Evolutionary conservation across 75 land plant genomes (phyloP).

Genomic region (Cryptomeria japonica): DNA sequence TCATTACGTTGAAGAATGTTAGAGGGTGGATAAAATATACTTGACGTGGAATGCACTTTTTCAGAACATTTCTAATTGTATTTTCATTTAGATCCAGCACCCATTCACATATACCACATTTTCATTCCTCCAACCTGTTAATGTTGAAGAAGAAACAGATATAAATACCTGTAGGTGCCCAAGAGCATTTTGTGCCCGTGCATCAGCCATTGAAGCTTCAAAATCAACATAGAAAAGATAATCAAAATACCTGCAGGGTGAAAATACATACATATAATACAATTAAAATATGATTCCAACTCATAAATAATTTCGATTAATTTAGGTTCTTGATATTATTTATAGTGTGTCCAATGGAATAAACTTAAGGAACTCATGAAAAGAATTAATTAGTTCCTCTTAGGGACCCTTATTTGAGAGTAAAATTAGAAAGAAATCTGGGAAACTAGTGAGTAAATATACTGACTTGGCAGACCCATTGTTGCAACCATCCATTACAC

Average conservation of each 20-base stretch:
- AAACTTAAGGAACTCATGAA: neutral
- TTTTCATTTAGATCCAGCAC: neutral
- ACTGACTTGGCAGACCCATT: slow-evolving; percentile 42
- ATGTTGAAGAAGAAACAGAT: slow-evolving; percentile 2
- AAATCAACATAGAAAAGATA: slow-evolving; percentile 96
- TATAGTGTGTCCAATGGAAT: neutral
- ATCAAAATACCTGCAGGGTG: slow-evolving; percentile 71
- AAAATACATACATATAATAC: neutral
- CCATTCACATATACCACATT: neutral
- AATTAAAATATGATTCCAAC: slow-evolving; percentile 5
- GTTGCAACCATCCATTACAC: slow-evolving; percentile 49
- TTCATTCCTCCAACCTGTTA: neutral
- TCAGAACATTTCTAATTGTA: neutral
- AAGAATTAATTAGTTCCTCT: neutral
- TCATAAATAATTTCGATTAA: neutral
- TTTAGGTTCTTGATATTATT: neutral
- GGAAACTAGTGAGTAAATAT: neutral
- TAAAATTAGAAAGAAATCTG: neutral
- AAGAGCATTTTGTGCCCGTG: slow-evolving; percentile 86
- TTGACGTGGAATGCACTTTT: neutral
- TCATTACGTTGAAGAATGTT: neutral
- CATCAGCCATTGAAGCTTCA: slow-evolving; percentile 96
- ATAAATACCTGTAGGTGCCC: slow-evolving; percentile 69
- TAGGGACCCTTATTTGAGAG: neutral
- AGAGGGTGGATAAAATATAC: neutral